Evolutionary conservation across 1,139 yeast species (phyloP).

Genomic region (Groenewaldozyma sp.): DNA sequence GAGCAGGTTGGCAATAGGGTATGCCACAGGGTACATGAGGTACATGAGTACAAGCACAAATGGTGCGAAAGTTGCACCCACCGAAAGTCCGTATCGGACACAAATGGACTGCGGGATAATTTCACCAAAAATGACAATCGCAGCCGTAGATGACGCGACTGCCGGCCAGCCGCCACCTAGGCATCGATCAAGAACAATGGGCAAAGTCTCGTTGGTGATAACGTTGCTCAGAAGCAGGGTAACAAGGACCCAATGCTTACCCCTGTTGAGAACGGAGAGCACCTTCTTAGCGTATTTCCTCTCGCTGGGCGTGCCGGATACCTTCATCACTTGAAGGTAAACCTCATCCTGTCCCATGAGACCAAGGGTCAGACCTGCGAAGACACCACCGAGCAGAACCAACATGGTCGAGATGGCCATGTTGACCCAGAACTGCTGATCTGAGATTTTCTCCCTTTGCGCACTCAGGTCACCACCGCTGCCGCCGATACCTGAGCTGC

Average conservation of each 20-base stretch:
- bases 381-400: constrained; percentile 86
- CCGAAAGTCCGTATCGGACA: constrained; percentile 84
- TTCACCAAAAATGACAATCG: constrained; percentile 92
- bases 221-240: constrained; percentile 74
- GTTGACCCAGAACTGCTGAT: constrained; percentile 45
- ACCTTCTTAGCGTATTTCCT: constrained; percentile 67
- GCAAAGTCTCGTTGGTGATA: constrained; percentile 90
- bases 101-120: constrained; percentile 91
- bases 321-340: constrained; percentile 41
- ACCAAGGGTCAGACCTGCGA: constrained; percentile 91
- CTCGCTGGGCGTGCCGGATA: constrained; percentile 47
- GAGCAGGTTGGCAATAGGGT: constrained; percentile 74
- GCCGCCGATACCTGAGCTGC: neutral
- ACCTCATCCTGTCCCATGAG: constrained; percentile 98
- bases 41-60: constrained; percentile 83
- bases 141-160: constrained; percentile 81
- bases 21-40: constrained; percentile 83
- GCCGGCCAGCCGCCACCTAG: constrained; percentile 99
- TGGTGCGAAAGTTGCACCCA: constrained; percentile 87
- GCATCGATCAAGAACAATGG: constrained; percentile 85
- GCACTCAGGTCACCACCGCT: constrained; percentile 4
- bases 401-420: constrained; percentile 52
- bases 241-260: constrained; percentile 97
- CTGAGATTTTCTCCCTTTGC: constrained; percentile 6
- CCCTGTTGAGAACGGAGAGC: constrained; percentile 59